Conservation (phyloP, 768 basidiomycete species). For the Boletus tylopilopsis region DNA sequence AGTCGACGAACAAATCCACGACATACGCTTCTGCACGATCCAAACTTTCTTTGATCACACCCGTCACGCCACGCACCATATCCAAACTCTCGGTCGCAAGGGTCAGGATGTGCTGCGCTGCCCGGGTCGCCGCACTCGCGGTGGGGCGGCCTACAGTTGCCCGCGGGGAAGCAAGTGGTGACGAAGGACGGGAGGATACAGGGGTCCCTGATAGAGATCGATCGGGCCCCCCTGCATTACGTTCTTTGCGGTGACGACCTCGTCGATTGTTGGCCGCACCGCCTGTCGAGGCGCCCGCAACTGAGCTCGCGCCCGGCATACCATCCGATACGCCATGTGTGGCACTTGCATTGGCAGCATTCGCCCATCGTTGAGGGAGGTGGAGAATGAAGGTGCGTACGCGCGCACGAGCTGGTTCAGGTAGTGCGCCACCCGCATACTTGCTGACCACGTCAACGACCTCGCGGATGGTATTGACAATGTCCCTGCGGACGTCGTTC, state of each 20-base stretch:
- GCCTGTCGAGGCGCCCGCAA: constrained; percentile 31
- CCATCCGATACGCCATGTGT: constrained; percentile 25
- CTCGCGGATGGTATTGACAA: constrained; percentile 86
- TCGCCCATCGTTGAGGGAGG: constrained; percentile 80
- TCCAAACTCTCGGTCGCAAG: constrained; percentile 90
- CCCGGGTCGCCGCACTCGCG: constrained; percentile 58
- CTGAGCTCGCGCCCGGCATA: constrained; percentile 33
- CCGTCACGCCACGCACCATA: constrained; percentile 87
- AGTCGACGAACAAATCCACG: not conserved
- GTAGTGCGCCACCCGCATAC: constrained; percentile 82
- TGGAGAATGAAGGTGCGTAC: constrained; percentile 76
- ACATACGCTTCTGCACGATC: constrained; percentile 83
- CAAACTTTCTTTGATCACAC: constrained; percentile 81
- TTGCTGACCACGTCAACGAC: constrained; percentile 85
- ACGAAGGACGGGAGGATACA: constrained; percentile 33
- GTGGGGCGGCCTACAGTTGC: constrained; percentile 29
- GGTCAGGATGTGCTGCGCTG: constrained; percentile 77
- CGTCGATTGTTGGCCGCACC: constrained; percentile 18
- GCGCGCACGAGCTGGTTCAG: constrained; percentile 72
- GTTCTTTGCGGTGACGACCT: constrained; percentile 33
- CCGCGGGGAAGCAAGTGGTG: constrained; percentile 28
- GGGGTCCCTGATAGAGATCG: constrained; percentile 31
- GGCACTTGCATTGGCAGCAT: constrained; percentile 29
- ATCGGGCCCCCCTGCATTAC: constrained; percentile 35
- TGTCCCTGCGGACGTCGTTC: constrained; percentile 68